These are phyloP conservation scores for Hanseniaspora vineae DNA, from an alignment of 805 yeast species.

Conservation along the genomic window DNA sequence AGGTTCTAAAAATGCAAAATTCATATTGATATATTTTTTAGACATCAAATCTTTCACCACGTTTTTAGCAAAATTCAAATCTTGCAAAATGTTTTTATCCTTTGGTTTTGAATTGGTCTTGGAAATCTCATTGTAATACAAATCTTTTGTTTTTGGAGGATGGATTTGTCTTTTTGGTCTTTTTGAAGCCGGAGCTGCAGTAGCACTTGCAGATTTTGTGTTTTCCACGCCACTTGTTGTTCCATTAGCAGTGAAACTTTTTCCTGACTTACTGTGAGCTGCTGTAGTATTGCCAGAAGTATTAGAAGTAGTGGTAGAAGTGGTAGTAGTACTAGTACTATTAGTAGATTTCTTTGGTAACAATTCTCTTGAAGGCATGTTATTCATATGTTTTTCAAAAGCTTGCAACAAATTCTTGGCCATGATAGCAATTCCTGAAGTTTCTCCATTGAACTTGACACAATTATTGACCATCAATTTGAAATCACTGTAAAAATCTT, in stretches of 20 bases:
- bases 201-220: slow-evolving; percentile 38
- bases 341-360: slow-evolving; percentile 16
- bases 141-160: slow-evolving; percentile 90
- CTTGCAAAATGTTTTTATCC: slow-evolving; percentile 82
- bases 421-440: slow-evolving; percentile 79
- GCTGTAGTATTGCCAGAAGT: slow-evolving; percentile 11
- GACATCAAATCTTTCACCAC: slow-evolving; percentile 69
- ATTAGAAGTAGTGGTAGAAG: slow-evolving; percentile 9
- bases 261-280: too few relatives aligned
- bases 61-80: slow-evolving; percentile 72
- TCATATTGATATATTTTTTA: slow-evolving; percentile 72
- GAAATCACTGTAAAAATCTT: slow-evolving; percentile 63
- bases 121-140: slow-evolving; percentile 62
- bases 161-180: slow-evolving; percentile 93
- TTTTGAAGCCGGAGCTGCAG: slow-evolving; percentile 59
- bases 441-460: slow-evolving; percentile 70
- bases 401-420: slow-evolving; percentile 82
- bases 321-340: slow-evolving; percentile 8
- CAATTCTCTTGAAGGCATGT: slow-evolving; percentile 62
- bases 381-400: slow-evolving; percentile 84
- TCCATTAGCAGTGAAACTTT: slow-evolving; percentile 5
- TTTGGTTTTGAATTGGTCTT: slow-evolving; percentile 45
- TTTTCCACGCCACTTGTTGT: slow-evolving; percentile 18
- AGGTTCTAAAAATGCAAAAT: slow-evolving; percentile 85
- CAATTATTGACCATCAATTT: slow-evolving; percentile 79